These are phyloP conservation scores for Corylus heterophylla DNA, from an alignment of 306 rosid species.

Conservation along the genomic window DNA sequence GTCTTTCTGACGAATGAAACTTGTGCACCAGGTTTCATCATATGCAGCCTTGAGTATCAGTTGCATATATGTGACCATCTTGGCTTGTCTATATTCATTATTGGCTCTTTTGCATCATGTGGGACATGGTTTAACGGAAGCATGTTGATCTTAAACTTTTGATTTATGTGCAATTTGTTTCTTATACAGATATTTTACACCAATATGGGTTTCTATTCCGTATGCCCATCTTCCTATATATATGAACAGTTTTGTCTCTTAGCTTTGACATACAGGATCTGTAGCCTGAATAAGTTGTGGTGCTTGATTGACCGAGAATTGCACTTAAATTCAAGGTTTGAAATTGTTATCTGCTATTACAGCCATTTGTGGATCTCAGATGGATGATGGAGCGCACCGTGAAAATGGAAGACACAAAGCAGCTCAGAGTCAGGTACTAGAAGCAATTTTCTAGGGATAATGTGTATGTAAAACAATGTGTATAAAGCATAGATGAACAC, in stretches of 20 bases:
- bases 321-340: constrained; percentile 24
- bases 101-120: background rate
- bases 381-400: constrained; percentile 91
- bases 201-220: background rate
- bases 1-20: background rate
- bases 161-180: background rate
- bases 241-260: constrained; percentile 8
- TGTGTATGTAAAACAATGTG: constrained; percentile 4
- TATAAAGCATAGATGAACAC: background rate
- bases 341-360: constrained; percentile 25
- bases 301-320: constrained; percentile 28
- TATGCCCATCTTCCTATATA: background rate
- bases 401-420: constrained; percentile 92
- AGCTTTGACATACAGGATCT: constrained; percentile 31
- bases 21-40: background rate
- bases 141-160: background rate
- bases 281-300: constrained; percentile 8
- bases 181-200: background rate
- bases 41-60: background rate
- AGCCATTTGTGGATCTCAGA: constrained; percentile 38
- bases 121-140: background rate
- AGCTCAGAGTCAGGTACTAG: constrained; percentile 91
- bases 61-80: background rate
- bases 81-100: background rate
- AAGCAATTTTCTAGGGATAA: background rate